Evolutionary conservation across 2,329 filamentous ascomycete genomes (phyloP).

Genomic region (Fusarium buxicola): DNA sequence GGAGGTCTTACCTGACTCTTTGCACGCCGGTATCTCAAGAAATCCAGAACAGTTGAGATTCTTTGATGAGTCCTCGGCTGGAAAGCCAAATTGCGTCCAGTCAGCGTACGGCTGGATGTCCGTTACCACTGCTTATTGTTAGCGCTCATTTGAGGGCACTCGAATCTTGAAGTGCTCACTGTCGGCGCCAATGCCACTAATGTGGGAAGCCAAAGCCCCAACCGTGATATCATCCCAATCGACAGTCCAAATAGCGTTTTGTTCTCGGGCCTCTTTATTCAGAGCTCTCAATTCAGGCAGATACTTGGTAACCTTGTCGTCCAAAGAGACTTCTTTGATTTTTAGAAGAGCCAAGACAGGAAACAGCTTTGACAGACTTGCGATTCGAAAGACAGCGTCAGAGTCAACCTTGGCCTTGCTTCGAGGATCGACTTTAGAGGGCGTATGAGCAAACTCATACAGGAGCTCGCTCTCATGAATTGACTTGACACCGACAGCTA

Average conservation of each 20-base stretch:
- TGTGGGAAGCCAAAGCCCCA: constrained; percentile 11
- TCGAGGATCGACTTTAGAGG: constrained; percentile 14
- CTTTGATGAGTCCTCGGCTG: neutral
- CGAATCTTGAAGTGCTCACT: rapidly evolving
- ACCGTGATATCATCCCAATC: constrained; percentile 27
- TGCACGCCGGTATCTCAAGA: constrained; percentile 6
- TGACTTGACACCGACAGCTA: constrained; percentile 18
- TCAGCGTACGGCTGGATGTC: constrained; percentile 25
- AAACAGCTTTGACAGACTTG: constrained; percentile 19
- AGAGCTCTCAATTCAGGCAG: constrained; percentile 16
- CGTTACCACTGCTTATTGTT: neutral
- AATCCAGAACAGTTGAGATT: constrained; percentile 23
- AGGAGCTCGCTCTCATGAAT: constrained; percentile 13
- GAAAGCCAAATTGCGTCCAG: constrained; percentile 17
- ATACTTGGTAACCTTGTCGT: constrained; percentile 18
- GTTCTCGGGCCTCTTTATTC: constrained; percentile 12
- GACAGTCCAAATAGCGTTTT: constrained; percentile 15
- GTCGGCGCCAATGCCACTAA: constrained; percentile 13
- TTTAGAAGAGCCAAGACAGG: constrained; percentile 16
- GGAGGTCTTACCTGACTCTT: neutral
- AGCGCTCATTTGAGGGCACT: rapidly evolving
- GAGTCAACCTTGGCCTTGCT: constrained; percentile 15
- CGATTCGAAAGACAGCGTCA: constrained; percentile 19
- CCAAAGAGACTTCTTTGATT: neutral
- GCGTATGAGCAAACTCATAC: constrained; percentile 19